Evolutionary conservation across 1,139 yeast species (phyloP), one percentile per base, ranked within the genome.

Genomic region (Yamadazyma trypodendri): DNA sequence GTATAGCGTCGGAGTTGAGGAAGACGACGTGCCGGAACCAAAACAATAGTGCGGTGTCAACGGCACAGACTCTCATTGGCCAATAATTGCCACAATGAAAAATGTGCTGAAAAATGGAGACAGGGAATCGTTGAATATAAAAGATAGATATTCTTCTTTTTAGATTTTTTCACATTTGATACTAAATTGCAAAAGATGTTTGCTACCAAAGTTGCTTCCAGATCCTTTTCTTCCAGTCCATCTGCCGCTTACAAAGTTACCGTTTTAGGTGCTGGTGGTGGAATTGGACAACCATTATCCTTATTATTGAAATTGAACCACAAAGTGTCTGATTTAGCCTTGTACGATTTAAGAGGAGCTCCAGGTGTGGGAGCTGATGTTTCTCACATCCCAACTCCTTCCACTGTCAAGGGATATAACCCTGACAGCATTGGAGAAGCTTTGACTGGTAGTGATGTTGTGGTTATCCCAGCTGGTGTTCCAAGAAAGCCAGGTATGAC

Each of bases 401-500:
- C 90, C 43, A 67, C 72, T 32, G 86, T 87, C 46, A 65, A 75
- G 47, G 84, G 87, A 41, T 83, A 75, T 68, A 72, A 83, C 50
- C 90, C 94, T 44, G 81, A 76, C 38, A 55, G 58, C 46, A 74
- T 79, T 45, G 70, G 73, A 48, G 70, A 65, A 38, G 94, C 96
- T 20, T 72, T 90, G 50, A 64, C 74, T 36, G 84, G 80, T 36
- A 72, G 95, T 20, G 85, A 84, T 55, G 75, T 89, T 45, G 85
- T 90, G 46, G 79, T 90, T 43, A 85, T 90, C 60, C 96, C 97
- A 46, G 97, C 97, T 35, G 97, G 97, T 60, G 87, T 90, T 42
- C 97, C 97, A 62, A 81, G 97, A 72, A 90, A 90, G 72, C 97
- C 97, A 41, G 97, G 97, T 52, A 90, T 90, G 97, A 86, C 97